phyloP scores from a whole-genome alignment of 2,329 filamentous ascomycete genomes.

The Microdochium nivale region DNA sequence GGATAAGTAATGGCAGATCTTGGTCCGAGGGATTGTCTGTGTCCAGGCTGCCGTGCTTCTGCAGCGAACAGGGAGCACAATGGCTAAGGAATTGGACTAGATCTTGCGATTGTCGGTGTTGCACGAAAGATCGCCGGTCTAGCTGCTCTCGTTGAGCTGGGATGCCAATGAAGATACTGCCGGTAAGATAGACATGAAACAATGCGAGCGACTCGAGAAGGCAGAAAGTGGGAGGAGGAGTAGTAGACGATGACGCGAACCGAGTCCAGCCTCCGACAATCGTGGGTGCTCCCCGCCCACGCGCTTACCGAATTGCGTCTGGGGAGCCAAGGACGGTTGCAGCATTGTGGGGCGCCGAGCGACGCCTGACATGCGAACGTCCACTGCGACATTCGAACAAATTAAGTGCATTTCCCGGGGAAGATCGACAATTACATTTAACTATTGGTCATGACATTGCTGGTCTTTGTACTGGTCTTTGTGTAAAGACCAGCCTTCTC shows the following conservation, averaged over 20 bases:
- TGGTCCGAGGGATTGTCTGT: neutral
- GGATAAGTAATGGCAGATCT: neutral
- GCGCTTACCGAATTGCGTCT: neutral
- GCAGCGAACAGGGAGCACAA: no score
- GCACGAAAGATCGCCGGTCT: no score
- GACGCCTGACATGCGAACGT: no score
- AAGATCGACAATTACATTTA: no score
- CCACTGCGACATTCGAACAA: no score
- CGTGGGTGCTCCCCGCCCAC: neutral
- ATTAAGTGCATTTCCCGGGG: no score
- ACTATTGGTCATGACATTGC: no score
- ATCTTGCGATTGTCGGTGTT: no score
- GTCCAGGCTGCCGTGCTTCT: neutral
- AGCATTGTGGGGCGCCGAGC: neutral
- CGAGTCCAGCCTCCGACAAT: neutral
- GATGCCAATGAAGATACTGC: neutral
- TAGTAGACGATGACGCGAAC: neutral
- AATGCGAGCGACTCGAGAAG: neutral
- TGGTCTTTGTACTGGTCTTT: no score
- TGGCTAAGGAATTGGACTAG: no score
- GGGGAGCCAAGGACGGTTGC: neutral
- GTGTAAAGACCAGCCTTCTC: no score
- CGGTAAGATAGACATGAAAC: neutral
- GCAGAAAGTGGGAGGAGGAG: neutral
- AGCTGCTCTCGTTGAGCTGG: neutral